These are phyloP conservation scores for Salix dunnii DNA, from an alignment of 345 rosid genomes.

Conservation along the genomic window DNA sequence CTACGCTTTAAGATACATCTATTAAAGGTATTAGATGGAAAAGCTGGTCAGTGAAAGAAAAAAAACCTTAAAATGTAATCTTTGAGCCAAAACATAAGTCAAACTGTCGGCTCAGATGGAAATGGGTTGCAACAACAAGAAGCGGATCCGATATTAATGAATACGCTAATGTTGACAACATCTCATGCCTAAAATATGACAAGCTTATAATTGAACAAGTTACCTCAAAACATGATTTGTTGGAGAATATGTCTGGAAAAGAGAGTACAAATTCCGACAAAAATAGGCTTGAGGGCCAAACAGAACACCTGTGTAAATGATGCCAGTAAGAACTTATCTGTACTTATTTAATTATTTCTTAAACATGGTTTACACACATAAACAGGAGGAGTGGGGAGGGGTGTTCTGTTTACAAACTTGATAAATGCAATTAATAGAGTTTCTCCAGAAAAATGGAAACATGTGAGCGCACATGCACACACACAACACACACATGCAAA, in stretches of 20 bases:
- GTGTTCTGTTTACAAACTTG: background rate
- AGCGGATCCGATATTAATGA: background rate
- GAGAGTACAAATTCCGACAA: conserved; percentile 75
- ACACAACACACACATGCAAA: background rate
- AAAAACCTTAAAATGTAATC: background rate
- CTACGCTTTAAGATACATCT: background rate
- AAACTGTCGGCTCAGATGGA: background rate
- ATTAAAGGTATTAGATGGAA: background rate
- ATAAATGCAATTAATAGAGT: background rate
- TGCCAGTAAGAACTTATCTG: conserved; percentile 6
- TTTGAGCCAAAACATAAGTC: background rate
- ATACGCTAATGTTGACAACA: background rate
- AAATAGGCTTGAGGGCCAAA: conserved; percentile 81
- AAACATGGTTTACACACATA: background rate
- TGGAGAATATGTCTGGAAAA: conserved; percentile 53
- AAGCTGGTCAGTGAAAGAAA: background rate
- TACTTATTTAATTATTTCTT: background rate
- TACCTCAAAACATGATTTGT: conserved; percentile 81
- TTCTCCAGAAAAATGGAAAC: background rate
- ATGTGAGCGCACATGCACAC: background rate
- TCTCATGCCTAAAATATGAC: background rate
- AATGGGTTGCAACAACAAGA: background rate
- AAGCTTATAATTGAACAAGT: conserved; percentile 7
- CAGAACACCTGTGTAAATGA: conserved; percentile 54
- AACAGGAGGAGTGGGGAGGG: background rate